These are phyloP conservation scores for Macrolepiota albuminosa DNA, from an alignment of 768 basidiomycete genomes.

Conservation along the genomic window DNA sequence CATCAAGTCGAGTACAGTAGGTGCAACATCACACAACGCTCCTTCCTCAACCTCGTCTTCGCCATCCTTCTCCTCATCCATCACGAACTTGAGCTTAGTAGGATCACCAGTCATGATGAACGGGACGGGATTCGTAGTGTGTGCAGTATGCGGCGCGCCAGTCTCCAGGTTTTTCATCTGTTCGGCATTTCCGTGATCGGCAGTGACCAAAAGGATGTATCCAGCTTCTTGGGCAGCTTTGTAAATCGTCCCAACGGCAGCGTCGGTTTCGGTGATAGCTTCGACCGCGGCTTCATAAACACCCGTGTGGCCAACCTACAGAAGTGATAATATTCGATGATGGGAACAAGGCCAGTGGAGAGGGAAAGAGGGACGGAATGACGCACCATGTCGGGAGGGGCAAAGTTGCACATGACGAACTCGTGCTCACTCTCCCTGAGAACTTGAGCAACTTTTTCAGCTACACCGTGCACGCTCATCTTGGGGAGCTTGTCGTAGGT, in stretches of 20 bases:
- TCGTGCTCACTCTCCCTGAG: slow-evolving; percentile 66
- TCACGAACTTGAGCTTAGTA: slow-evolving; percentile 47
- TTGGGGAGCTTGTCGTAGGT: slow-evolving; percentile 90
- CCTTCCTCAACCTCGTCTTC: slow-evolving; percentile 53
- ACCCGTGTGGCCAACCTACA: slow-evolving; percentile 89
- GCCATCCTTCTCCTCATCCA: slow-evolving; percentile 44
- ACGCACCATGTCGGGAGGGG: slow-evolving; percentile 90
- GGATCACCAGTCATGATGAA: slow-evolving; percentile 79
- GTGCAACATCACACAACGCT: slow-evolving; percentile 87
- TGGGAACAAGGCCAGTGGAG: background rate
- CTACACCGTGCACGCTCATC: slow-evolving; percentile 87
- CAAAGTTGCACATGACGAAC: slow-evolving; percentile 98
- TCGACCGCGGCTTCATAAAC: slow-evolving; percentile 86
- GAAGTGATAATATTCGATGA: background rate
- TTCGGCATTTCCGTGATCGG: slow-evolving; percentile 95
- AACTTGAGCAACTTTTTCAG: slow-evolving; percentile 88
- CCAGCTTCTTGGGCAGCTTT: slow-evolving; percentile 81
- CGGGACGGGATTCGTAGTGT: slow-evolving; percentile 85
- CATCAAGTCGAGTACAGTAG: slow-evolving; percentile 77
- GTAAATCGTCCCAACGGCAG: slow-evolving; percentile 83
- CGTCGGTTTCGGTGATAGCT: slow-evolving; percentile 85
- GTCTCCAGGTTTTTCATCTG: slow-evolving; percentile 86
- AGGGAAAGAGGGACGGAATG: background rate
- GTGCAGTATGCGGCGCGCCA: slow-evolving; percentile 87
- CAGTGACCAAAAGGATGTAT: slow-evolving; percentile 83